Evolutionary conservation across 2,329 filamentous ascomycete species (phyloP).

Genomic region (Trichoderma cornu-damae): DNA sequence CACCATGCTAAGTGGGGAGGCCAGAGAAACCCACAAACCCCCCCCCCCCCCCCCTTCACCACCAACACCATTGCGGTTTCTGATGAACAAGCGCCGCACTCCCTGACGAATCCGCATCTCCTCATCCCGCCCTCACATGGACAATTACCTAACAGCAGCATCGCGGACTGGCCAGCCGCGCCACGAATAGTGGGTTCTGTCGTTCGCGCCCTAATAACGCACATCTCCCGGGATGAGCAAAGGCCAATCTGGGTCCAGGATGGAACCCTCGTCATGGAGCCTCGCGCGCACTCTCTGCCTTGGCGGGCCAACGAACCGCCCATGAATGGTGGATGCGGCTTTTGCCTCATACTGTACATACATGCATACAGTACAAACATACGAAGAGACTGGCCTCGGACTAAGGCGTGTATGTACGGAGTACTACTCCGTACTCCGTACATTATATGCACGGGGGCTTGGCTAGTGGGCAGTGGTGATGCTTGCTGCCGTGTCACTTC

Average conservation of each 20-base stretch:
- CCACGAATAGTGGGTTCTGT: neutral
- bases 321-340: neutral
- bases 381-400: neutral
- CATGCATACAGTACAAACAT: too few relatives aligned
- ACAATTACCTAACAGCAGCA: conserved; percentile 13
- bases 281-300: neutral
- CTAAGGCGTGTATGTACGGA: neutral
- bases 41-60: neutral
- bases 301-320: conserved; percentile 5
- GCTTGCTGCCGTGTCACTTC: too few relatives aligned
- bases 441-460: too few relatives aligned
- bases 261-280: conserved; percentile 1
- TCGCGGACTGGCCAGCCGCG: neutral
- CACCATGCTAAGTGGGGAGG: conserved; percentile 5
- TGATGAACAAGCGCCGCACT: neutral
- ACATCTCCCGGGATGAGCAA: conserved; percentile 3
- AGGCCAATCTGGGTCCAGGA: conserved; percentile 1
- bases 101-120: neutral
- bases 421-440: too few relatives aligned
- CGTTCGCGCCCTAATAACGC: neutral
- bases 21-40: conserved; percentile 1
- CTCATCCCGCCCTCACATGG: neutral
- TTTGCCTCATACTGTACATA: too few relatives aligned
- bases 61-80: neutral
- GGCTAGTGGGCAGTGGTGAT: neutral